Evolutionary conservation across 129 eudicot species (phyloP), one percentile per base, ranked within the genome.

Genomic region (Flaveria linearis): DNA sequence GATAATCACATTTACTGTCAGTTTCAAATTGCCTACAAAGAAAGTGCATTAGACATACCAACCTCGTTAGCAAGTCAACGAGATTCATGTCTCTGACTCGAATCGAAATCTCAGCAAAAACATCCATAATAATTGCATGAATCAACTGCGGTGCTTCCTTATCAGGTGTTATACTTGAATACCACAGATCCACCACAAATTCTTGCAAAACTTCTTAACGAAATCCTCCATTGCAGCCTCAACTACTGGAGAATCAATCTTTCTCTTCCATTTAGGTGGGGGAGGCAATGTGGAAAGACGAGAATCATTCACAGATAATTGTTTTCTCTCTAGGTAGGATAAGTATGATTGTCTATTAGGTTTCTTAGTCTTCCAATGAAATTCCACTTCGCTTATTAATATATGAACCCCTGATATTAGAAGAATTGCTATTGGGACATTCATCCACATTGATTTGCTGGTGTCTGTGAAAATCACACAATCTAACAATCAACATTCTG

Each of bases 371-470:
- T 91, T 95, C 96, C 91, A 85, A 10, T 76, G 91, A 67, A 95
- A 87, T 42, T 95, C 99, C 69, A 89, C 97, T 86, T 95, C 96
- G 52, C 83, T 39, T 39, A 86, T 46, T 28, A 95, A 77, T 20
- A 86, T 67, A 18, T 95, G 87, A 72, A 82, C 71, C 50, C n/a
- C 90, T 80, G 86, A 76, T 81, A 90, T 90, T 61, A 95, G 43
- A 36, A 95, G 81, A 74, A 91, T 50, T n/a, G 99, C 90, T 80
- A 95, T 76, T 18, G 99, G 99, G 28, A 89, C 72, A 82, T 95
- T 95, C 96, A 95, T 89, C 93, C 97, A 89, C 95, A 95, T 95
- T 68, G 96, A 95, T 86, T 91, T 95, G 83, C 99, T 95, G 17
- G 97, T 89, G 67, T 95, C 99, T 95, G 96, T 85, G 81, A 22